A percentile compares a stretch with the other conserved stretches of the same genome.
phyloP scores from a whole-genome alignment of 169 alveolate species.

The Cryptosporidium sp. region DNA sequence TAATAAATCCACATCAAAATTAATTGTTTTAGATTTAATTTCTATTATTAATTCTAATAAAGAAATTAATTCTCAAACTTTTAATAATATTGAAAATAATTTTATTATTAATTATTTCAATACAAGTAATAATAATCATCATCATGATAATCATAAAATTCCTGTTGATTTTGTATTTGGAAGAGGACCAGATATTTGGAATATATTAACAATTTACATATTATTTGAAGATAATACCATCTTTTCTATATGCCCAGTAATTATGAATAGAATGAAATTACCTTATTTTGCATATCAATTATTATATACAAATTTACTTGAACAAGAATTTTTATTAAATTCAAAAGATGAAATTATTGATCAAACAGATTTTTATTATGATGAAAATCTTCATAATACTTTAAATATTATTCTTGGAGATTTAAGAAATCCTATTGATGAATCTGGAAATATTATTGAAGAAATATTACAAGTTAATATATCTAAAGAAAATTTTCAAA shows the following conservation, averaged over 20 bases:
- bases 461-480: slow-evolving; percentile 4
- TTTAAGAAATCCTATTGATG: slow-evolving; percentile 53
- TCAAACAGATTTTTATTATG: background rate
- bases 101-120: too few relatives aligned
- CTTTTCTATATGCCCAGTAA: slow-evolving; percentile 25
- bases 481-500: background rate
- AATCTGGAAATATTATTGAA: slow-evolving; percentile 32
- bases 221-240: slow-evolving; percentile 22
- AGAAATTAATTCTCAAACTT: background rate
- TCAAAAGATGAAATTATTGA: background rate
- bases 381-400: slow-evolving; percentile 13
- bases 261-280: slow-evolving; percentile 34
- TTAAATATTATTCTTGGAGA: slow-evolving; percentile 7
- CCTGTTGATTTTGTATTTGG: slow-evolving; percentile 59
- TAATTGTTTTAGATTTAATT: slow-evolving; percentile 17
- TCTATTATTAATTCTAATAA: background rate
- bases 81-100: background rate
- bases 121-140: background rate
- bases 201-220: slow-evolving; percentile 22
- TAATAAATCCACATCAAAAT: background rate
- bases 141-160: background rate
- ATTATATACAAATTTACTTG: slow-evolving; percentile 32
- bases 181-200: slow-evolving; percentile 73
- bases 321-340: slow-evolving; percentile 42
- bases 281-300: slow-evolving; percentile 57